These are phyloP conservation scores for Austropuccinia psidii DNA, from an alignment of 1,284 basidiomycete species.

Conservation along the genomic window DNA sequence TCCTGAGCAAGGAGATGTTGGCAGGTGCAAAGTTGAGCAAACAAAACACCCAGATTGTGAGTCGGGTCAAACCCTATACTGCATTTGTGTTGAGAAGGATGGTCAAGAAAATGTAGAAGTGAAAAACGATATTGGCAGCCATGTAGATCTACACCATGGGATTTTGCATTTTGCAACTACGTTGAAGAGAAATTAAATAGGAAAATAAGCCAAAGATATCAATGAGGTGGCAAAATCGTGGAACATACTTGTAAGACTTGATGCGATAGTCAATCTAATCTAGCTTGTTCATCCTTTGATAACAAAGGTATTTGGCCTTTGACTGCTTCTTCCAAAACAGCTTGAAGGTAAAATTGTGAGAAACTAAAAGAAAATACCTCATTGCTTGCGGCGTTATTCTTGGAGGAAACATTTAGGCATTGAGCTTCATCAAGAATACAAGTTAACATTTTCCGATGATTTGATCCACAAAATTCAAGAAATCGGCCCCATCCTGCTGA, in stretches of 20 bases:
- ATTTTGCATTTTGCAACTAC: constrained; percentile 7
- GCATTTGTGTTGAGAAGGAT: too few relatives aligned
- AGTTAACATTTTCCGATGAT: too few relatives aligned
- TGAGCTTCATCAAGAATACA: too few relatives aligned
- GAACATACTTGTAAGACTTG: constrained; percentile 25
- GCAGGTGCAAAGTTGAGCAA: constrained; percentile 17
- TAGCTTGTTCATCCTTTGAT: constrained; percentile 7
- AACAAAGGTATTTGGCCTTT: constrained; percentile 12
- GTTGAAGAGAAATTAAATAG: neutral
- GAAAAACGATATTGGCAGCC: constrained; percentile 34
- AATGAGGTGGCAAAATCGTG: neutral
- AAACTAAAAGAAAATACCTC: too few relatives aligned
- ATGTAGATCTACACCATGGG: constrained; percentile 11
- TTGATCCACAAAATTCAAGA: constrained; percentile 23
- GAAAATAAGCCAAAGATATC: neutral
- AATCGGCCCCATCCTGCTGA: constrained; percentile 14
- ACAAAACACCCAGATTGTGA: constrained; percentile 8
- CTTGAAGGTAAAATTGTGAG: too few relatives aligned
- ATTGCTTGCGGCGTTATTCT: too few relatives aligned
- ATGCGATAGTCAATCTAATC: neutral
- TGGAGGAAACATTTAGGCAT: too few relatives aligned
- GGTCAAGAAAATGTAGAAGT: neutral
- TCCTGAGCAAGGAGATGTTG: constrained; percentile 1
- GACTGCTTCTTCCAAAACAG: too few relatives aligned
- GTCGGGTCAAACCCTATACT: constrained; percentile 3